Percentiles rank a stretch among this genome's conserved stretches.
These are phyloP conservation scores for Fonsecaea pedrosoi DNA, from an alignment of 2,329 filamentous ascomycete species.

Conservation along the genomic window DNA sequence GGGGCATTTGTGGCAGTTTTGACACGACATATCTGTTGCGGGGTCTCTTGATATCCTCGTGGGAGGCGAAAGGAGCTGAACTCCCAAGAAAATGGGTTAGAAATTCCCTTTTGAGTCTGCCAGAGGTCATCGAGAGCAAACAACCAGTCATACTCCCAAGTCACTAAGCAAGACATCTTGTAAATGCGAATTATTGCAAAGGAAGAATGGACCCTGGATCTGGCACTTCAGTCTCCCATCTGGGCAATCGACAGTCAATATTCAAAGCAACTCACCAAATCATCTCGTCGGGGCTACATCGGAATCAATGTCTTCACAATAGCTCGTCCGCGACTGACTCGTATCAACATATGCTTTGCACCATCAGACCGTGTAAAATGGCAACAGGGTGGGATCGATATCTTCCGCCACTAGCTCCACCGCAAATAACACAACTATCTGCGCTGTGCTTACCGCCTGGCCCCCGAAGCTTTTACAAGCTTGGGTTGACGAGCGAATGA, in stretches of 20 bases:
- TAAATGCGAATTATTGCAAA: neutral
- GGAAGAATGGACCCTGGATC: neutral
- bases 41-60: neutral
- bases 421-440: neutral
- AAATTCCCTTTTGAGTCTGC: neutral
- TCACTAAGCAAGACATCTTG: neutral
- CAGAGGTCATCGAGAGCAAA: neutral
- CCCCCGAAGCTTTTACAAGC: conserved; percentile 6
- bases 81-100: neutral
- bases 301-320: neutral
- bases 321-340: neutral
- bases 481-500: conserved; percentile 1
- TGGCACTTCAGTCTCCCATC: neutral
- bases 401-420: neutral
- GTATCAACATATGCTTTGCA: neutral
- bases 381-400: neutral
- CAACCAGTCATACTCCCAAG: neutral
- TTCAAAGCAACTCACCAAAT: neutral
- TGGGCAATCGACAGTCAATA: neutral
- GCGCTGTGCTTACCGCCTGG: conserved; percentile 4
- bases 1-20: neutral
- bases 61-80: neutral
- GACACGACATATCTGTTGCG: neutral
- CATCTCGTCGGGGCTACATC: neutral
- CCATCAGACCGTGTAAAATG: neutral